Evolutionary conservation across 805 yeast genomes (phyloP), one percentile per base, ranked within the genome.

Genomic region (Metschnikowia continentalis): DNA sequence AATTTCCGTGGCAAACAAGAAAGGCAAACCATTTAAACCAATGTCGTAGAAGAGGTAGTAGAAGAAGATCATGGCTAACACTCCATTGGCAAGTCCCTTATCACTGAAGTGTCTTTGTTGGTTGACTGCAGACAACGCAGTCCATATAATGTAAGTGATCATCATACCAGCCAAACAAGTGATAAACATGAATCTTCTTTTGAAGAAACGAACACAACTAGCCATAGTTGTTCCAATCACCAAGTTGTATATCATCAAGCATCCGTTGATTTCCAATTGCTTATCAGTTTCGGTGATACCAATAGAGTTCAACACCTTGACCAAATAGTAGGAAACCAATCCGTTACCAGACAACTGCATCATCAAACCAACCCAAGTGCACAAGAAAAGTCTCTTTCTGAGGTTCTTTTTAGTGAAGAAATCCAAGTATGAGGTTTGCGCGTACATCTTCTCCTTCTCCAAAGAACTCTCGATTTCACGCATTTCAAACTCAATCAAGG

Each of bases 341-440:
- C 80, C 80, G 57, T 77, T 78, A 59, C 83, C 83, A 15, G 80
- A 74, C 39, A 75, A 59, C 58, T 76, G 81, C 75, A 68, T 69
- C 54, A 74, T 59, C 32, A 62, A 54, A 38, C 72, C 73, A 20
- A 72, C 58, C 57, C 66, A 61, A 32, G 60, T 20, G 35, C 65
- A 55, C 56, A 75, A 69, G 63, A 55, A 48, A 11, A 73, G 58
- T 64, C 82, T 69, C 61, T 71, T 75, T 54, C 77, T 65, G 60
- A 72, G 74, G 33, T 71, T 68, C 35, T 66, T 64, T 5, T 71
- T 71, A 19, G 56, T 61, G 49, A 75, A 17, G 51, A 77, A 74
- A 53, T 75, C 78, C 2, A 48, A 38, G 66, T 72, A 77, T 3
- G 62, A 63, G n/a, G 74, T 57, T 35, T 61, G 56, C 35, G 68